Conservation (phyloP, 768 basidiomycete genomes). For the Phanerochaete carnosa region DNA sequence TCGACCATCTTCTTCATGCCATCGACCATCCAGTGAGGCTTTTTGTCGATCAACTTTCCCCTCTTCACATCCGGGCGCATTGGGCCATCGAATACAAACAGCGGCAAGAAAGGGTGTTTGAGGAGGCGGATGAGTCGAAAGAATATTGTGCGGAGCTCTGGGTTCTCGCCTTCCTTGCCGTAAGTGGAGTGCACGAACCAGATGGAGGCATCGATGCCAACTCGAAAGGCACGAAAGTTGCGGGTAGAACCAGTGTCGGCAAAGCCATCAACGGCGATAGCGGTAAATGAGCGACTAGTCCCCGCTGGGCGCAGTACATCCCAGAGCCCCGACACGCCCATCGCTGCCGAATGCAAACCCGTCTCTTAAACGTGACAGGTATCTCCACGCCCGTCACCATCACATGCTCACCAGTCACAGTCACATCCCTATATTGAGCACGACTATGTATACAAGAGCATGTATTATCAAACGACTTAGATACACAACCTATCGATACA, state of each 20-base stretch:
- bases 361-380: not conserved
- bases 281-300: constrained; percentile 68
- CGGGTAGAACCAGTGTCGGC: constrained; percentile 47
- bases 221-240: constrained; percentile 66
- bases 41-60: constrained; percentile 64
- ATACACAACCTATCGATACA: constrained; percentile 2
- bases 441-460: not conserved
- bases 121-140: constrained; percentile 82
- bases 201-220: constrained; percentile 84
- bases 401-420: not conserved
- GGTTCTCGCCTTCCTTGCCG: constrained; percentile 80
- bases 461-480: not conserved
- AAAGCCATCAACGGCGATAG: constrained; percentile 79
- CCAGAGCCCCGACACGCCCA: not conserved
- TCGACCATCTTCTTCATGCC: constrained; percentile 79
- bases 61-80: constrained; percentile 79
- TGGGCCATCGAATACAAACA: constrained; percentile 93
- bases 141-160: constrained; percentile 78
- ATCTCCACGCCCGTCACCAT: not conserved
- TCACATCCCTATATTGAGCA: not conserved
- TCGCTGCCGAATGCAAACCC: not conserved
- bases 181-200: constrained; percentile 82
- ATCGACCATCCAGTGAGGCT: constrained; percentile 60
- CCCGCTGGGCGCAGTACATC: constrained; percentile 72
- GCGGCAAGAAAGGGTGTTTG: constrained; percentile 72